phyloP scores from a whole-genome alignment of 495 filamentous ascomycete species.

The Aspergillus saccharolyticus region DNA sequence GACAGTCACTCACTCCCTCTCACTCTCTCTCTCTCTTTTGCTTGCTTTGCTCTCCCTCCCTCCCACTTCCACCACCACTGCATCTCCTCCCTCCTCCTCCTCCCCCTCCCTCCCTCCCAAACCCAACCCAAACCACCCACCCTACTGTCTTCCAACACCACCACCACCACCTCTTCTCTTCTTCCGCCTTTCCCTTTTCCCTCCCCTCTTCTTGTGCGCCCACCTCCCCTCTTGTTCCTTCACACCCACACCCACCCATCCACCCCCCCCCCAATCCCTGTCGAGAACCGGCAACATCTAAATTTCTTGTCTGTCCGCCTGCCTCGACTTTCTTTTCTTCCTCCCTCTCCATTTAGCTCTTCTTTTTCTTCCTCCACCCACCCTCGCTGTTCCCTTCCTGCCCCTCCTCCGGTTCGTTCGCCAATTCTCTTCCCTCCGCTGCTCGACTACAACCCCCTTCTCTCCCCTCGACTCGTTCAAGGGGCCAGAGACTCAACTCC shows the following conservation, averaged over 20 bases:
- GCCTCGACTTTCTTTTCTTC: constrained; percentile 2
- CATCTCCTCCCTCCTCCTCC: not conserved
- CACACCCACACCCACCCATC: constrained; percentile 32
- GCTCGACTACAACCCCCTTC: constrained; percentile 34
- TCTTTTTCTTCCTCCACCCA: not conserved
- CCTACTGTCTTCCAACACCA: too few relatives aligned
- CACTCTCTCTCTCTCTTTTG: not conserved
- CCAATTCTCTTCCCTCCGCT: constrained; percentile 18
- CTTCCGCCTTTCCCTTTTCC: constrained; percentile 1
- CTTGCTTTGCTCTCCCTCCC: not conserved
- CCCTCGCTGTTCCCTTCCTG: constrained; percentile 12
- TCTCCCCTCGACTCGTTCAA: constrained; percentile 37
- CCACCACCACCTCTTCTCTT: constrained; percentile 22
- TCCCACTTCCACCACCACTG: too few relatives aligned
- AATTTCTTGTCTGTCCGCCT: constrained; percentile 9
- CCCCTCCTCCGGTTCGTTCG: constrained; percentile 21
- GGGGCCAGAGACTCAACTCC: constrained; percentile 37
- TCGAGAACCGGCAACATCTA: constrained; percentile 28
- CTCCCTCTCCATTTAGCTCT: not conserved
- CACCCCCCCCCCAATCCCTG: constrained; percentile 27
- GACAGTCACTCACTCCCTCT: not conserved
- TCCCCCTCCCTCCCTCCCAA: constrained; percentile 11
- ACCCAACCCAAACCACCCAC: constrained; percentile 15
- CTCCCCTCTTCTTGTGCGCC: too few relatives aligned
- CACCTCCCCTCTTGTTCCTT: too few relatives aligned